A percentile compares a stretch with the other conserved stretches of the same genome.
phyloP scores from a whole-genome alignment of 495 filamentous ascomycete genomes.

The Talaromyces ruber region DNA sequence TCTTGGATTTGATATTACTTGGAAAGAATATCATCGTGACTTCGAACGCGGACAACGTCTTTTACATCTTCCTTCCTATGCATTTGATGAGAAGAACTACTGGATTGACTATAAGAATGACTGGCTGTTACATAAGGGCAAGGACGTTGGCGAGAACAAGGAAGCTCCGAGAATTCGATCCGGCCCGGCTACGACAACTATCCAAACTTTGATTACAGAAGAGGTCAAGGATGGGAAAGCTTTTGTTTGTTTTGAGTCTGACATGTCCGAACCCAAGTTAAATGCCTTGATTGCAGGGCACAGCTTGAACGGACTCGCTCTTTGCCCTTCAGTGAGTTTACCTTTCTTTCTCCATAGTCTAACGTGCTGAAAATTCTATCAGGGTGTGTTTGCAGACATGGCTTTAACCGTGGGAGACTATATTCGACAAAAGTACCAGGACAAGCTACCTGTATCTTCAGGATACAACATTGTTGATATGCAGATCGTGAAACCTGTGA shows the following conservation, averaged over 20 bases:
- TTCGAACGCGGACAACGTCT: constrained; percentile 46
- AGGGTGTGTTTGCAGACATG: constrained; percentile 66
- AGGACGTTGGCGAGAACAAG: constrained; percentile 9
- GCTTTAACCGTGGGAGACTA: constrained; percentile 68
- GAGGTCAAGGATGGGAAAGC: constrained; percentile 44
- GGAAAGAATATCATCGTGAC: constrained; percentile 56
- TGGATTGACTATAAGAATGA: constrained; percentile 70
- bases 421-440: constrained; percentile 13
- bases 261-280: constrained; percentile 52
- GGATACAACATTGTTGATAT: background rate
- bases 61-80: constrained; percentile 56
- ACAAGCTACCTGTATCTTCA: background rate
- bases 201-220: constrained; percentile 55
- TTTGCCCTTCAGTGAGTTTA: constrained; percentile 34
- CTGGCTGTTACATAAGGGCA: constrained; percentile 39
- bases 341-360: background rate
- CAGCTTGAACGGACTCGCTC: constrained; percentile 54
- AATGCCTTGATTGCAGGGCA: constrained; percentile 57
- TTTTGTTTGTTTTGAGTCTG: constrained; percentile 55
- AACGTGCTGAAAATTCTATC: background rate
- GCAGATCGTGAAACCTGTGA: background rate
- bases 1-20: constrained; percentile 50
- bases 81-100: constrained; percentile 64
- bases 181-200: constrained; percentile 33
- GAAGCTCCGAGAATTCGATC: constrained; percentile 2